phyloP scores from a whole-genome alignment of 176 grass and related monocot species.

The Triticum aestivum region DNA sequence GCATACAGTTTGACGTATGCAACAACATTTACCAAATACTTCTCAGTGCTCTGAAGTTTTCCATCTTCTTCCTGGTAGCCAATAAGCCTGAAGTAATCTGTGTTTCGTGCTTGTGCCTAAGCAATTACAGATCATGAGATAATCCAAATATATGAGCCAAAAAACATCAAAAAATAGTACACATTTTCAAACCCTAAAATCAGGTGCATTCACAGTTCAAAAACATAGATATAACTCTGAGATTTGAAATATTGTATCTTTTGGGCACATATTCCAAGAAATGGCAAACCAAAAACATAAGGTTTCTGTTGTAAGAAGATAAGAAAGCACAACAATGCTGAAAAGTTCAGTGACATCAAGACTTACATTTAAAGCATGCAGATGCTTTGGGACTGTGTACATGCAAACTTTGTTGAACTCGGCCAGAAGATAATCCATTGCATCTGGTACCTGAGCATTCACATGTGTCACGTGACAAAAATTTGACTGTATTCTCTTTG shows the following conservation, averaged over 20 bases:
- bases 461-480: neutral
- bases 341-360: neutral
- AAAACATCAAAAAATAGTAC: neutral
- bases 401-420: constrained; percentile 93
- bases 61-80: constrained; percentile 77
- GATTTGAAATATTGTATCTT: constrained; percentile 5
- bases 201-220: neutral
- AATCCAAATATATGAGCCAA: neutral
- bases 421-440: constrained; percentile 86
- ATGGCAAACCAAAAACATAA: constrained; percentile 2
- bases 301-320: neutral
- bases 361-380: constrained; percentile 90
- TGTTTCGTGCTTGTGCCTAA: constrained; percentile 56
- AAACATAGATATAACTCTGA: constrained; percentile 10
- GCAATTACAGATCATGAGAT: constrained; percentile 19
- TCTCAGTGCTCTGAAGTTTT: constrained; percentile 70
- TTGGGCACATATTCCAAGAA: neutral
- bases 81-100: constrained; percentile 66
- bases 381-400: constrained; percentile 91
- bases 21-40: constrained; percentile 54
- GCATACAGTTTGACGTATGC: constrained; percentile 89
- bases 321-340: neutral
- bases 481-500: neutral
- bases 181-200: neutral
- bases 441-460: constrained; percentile 58